phyloP scores from a whole-genome alignment of 2,329 filamentous ascomycete genomes.

The Aspergillus vadensis region DNA sequence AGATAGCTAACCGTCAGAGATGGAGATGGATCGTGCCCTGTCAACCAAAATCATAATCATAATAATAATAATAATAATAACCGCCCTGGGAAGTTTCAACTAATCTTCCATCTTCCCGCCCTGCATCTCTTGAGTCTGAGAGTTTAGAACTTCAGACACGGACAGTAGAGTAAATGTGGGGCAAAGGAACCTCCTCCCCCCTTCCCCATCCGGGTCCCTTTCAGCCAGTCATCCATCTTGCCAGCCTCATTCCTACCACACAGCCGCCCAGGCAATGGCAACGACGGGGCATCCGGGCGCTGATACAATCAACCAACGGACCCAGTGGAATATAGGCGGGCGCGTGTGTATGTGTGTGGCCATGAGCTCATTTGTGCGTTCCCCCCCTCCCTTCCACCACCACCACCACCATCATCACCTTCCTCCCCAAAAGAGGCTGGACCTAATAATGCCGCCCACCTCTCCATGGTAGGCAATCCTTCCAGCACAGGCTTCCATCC shows the following conservation, averaged over 20 bases:
- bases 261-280: background rate
- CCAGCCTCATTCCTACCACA: slow-evolving; percentile 9
- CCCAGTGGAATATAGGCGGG: background rate
- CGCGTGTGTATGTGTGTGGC: background rate
- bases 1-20: background rate
- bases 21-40: slow-evolving; percentile 10
- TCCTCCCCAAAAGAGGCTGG: too few species aligned
- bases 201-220: background rate
- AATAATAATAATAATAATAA: background rate
- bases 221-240: background rate
- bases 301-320: background rate
- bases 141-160: slow-evolving; percentile 4
- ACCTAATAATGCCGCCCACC: slow-evolving; percentile 1
- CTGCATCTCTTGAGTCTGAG: background rate
- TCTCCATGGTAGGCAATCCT: too few species aligned
- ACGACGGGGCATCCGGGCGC: background rate
- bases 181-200: background rate
- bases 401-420: too few species aligned
- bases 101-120: background rate
- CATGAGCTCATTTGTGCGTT: slow-evolving; percentile 6
- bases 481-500: background rate
- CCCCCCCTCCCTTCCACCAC: background rate
- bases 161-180: background rate
- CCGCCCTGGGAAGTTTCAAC: background rate
- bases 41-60: background rate